Base-by-base conservation (phyloP, 1,284 basidiomycete species). In the Takashimella koratensis region DNA sequence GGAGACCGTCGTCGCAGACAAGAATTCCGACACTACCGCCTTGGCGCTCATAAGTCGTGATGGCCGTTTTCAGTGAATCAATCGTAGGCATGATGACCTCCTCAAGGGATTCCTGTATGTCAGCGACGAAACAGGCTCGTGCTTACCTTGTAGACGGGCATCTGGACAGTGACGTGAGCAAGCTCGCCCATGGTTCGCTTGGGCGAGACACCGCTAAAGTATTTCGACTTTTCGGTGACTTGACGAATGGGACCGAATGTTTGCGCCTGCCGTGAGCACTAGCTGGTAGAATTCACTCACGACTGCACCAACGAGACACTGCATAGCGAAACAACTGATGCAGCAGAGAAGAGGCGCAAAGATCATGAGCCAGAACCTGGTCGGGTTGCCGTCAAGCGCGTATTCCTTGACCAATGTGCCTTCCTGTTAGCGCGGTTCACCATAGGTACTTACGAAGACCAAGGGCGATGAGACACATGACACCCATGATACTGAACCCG, bases 21-120 rank as follows among this genome's bases (percentile, higher is more conserved):
- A 71, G 43, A 42, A 71, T 64, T 23, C 60, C 53, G 43, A 70
- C 80, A 2, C 78, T 79, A 8, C 82, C 82, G 45, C 82, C 82
- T 66, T 84, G 82, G 2, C 77, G 68, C 54, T 77, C 76, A 63
- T 78, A 64, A 36, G 87, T 90, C 67, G 87, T 86, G 84, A 91
- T 90, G 0, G 88, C 89, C 68, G 84, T 84, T 76, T 92, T 90
- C 57, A 92, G 74, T 0, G 86, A 90, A 59, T 83, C 82, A 41
- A 92, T 83, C 1, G 89, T 90, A 1, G 87, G 88, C 22, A 64
- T 65, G n/a, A 79, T 69, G 45, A 78, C 77, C 1, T 64, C 65
- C 22, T 77, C 73, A 44, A 79, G 59, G 13, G 82, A 85, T 74
- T 87, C 87, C 75, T 88, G 42, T 20, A 43, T 16, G n/a, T 43